These are phyloP conservation scores for Barbatosphaeria neglecta DNA, from an alignment of 495 filamentous ascomycete genomes.

Conservation along the genomic window DNA sequence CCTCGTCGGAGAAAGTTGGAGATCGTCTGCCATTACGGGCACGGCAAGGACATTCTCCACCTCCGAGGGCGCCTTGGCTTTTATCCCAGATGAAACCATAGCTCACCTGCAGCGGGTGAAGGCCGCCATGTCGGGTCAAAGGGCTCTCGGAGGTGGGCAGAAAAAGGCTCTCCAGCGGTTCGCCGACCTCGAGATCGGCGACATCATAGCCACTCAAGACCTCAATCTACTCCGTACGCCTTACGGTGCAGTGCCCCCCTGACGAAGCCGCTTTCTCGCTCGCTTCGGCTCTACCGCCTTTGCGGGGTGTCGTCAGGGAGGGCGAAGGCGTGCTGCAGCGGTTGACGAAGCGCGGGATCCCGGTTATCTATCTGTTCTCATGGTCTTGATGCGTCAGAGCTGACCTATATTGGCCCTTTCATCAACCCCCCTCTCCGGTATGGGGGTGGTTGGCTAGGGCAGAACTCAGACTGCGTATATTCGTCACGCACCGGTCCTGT, in stretches of 20 bases:
- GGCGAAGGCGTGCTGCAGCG: not conserved
- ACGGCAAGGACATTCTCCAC: slow-evolving; percentile 1
- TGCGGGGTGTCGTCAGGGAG: too few species aligned
- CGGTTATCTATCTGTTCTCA: too few species aligned
- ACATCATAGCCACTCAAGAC: not conserved
- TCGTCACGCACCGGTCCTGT: too few species aligned
- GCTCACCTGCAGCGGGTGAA: slow-evolving; percentile 1
- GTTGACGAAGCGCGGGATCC: not conserved
- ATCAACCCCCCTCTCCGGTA: not conserved
- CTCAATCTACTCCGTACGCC: not conserved
- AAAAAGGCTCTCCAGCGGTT: not conserved
- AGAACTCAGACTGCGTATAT: too few species aligned
- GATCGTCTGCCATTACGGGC: not conserved
- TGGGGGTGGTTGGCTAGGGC: too few species aligned
- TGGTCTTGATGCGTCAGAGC: not conserved
- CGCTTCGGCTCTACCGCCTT: too few species aligned
- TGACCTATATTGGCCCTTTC: not conserved
- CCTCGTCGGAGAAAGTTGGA: not conserved
- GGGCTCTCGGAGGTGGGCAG: not conserved
- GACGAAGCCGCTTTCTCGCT: not conserved
- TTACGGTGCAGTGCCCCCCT: too few species aligned
- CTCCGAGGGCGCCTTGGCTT: not conserved
- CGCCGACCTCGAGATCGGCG: not conserved
- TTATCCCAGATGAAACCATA: slow-evolving; percentile 1
- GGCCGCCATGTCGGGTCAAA: not conserved